Percentiles rank a stretch among this genome's conserved stretches.
phyloP scores from a whole-genome alignment of 176 grass and related monocot genomes.

The Zizania latifolia region DNA sequence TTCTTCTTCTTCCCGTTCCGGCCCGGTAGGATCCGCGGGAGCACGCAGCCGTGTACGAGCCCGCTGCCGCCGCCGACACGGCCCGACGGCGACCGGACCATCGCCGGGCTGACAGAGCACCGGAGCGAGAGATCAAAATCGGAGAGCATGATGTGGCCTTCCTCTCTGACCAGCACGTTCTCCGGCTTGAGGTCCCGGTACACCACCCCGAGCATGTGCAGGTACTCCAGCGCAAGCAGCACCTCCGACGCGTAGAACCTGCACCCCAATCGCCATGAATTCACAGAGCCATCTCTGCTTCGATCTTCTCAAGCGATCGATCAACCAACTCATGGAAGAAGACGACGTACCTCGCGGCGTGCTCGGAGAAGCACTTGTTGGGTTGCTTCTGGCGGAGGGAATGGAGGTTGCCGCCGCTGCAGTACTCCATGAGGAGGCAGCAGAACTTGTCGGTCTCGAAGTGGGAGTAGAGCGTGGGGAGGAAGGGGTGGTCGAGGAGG shows the following conservation, averaged over 20 bases:
- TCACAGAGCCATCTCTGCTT: not conserved
- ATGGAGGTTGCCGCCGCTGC: slow-evolving; percentile 93
- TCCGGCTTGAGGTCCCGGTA: slow-evolving; percentile 88
- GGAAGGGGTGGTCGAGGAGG: slow-evolving; percentile 84
- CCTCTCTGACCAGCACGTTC: slow-evolving; percentile 76
- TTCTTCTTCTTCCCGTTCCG: slow-evolving; percentile 37
- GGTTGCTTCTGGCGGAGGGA: slow-evolving; percentile 79
- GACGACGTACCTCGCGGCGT: slow-evolving; percentile 55
- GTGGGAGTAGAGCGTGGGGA: slow-evolving; percentile 83
- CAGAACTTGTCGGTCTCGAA: slow-evolving; percentile 91
- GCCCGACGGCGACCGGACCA: slow-evolving; percentile 61
- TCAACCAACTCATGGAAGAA: not conserved
- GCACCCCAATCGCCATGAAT: not conserved
- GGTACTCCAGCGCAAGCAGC: slow-evolving; percentile 78
- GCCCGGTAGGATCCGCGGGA: slow-evolving; percentile 52
- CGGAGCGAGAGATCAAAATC: slow-evolving; percentile 87
- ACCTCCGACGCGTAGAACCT: slow-evolving; percentile 89
- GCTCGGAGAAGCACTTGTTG: slow-evolving; percentile 69
- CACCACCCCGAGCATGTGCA: slow-evolving; percentile 90
- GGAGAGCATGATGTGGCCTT: slow-evolving; percentile 93
- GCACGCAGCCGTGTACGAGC: slow-evolving; percentile 53
- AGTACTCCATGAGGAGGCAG: slow-evolving; percentile 95
- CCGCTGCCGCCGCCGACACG: slow-evolving; percentile 17
- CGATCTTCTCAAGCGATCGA: not conserved
- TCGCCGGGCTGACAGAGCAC: slow-evolving; percentile 76